Conservation (phyloP, 2,329 filamentous ascomycete species). For the Orbilia javanica region DNA sequence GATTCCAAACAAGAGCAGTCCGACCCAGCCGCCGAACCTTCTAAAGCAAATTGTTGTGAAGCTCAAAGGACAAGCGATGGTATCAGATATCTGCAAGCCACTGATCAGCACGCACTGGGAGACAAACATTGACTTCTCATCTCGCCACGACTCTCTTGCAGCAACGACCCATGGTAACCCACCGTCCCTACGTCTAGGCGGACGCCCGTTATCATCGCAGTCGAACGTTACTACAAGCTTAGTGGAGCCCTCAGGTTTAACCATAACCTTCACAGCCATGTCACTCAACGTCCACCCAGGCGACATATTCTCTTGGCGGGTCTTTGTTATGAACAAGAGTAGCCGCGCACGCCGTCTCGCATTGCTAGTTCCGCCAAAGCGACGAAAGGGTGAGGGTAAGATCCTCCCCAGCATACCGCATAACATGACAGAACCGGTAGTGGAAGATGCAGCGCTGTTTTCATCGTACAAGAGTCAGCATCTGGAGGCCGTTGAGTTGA, state of each 20-base stretch:
- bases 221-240: conserved; percentile 68
- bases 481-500: conserved; percentile 75
- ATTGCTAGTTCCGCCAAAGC: conserved; percentile 75
- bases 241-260: conserved; percentile 68
- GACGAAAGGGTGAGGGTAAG: conserved; percentile 69
- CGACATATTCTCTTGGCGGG: conserved; percentile 77
- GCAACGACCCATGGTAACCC: conserved; percentile 68
- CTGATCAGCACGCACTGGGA: conserved; percentile 76
- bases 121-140: conserved; percentile 76
- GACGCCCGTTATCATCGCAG: conserved; percentile 65
- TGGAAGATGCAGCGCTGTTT: conserved; percentile 79
- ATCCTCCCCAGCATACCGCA: conserved; percentile 63
- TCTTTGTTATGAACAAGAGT: conserved; percentile 81
- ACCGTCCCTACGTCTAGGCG: conserved; percentile 71
- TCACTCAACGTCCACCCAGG: conserved; percentile 72
- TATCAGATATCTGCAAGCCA: conserved; percentile 73
- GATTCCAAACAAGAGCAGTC: conserved; percentile 70
- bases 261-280: conserved; percentile 79
- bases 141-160: conserved; percentile 69
- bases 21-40: conserved; percentile 67
- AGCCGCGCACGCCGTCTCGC: conserved; percentile 76
- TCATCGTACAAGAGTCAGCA: conserved; percentile 77
- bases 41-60: conserved; percentile 65
- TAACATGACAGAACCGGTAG: conserved; percentile 73
- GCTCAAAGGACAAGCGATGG: conserved; percentile 71